phyloP scores from a whole-genome alignment of 2,329 filamentous ascomycete species.

The Furcasterigmium furcatum region DNA sequence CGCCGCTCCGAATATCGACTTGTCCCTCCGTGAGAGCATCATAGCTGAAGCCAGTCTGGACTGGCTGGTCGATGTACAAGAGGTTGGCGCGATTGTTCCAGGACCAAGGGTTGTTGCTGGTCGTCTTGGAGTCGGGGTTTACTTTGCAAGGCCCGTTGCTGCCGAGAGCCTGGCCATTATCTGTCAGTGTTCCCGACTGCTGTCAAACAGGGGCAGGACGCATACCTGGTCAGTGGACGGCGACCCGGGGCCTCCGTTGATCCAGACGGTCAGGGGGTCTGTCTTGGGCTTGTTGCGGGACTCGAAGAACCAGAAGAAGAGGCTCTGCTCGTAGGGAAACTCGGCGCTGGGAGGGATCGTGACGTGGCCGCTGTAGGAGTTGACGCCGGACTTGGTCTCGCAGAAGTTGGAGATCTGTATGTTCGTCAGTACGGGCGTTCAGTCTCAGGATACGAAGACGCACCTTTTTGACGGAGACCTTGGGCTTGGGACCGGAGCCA shows the following conservation, averaged over 20 bases:
- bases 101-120: constrained; percentile 48
- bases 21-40: not conserved
- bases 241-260: constrained; percentile 52
- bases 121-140: constrained; percentile 37
- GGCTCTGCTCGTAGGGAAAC: not conserved
- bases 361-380: constrained; percentile 64
- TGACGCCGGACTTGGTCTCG: constrained; percentile 56
- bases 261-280: constrained; percentile 45
- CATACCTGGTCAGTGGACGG: constrained; percentile 39
- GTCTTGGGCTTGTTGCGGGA: constrained; percentile 25
- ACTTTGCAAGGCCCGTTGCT: constrained; percentile 41
- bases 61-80: constrained; percentile 47
- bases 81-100: constrained; percentile 54
- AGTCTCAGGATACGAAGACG: not conserved
- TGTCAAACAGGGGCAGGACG: too few species aligned
- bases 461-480: not conserved
- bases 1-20: constrained; percentile 53
- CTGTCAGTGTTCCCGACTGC: too few species aligned
- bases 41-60: constrained; percentile 60
- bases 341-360: constrained; percentile 40
- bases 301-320: constrained; percentile 23
- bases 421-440: not conserved
- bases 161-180: constrained; percentile 25
- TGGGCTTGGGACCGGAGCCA: not conserved
- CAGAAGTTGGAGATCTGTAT: constrained; percentile 26